Base-by-base conservation (phyloP, 108 stramenopile species). In the Seminavis robusta region DNA sequence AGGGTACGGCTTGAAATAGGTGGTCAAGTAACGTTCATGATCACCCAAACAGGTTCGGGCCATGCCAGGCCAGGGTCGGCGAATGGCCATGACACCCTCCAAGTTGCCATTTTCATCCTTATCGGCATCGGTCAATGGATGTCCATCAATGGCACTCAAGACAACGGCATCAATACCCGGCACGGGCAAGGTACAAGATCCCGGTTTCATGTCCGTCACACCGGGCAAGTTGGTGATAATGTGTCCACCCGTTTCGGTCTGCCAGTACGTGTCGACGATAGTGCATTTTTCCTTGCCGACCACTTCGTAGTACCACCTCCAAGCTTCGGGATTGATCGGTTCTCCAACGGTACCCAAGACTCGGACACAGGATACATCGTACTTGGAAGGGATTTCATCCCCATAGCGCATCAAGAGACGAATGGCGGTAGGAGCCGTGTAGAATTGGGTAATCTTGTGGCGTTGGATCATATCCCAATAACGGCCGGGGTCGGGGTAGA, bases 321-420 rank as follows among this genome's bases (percentile, higher is more conserved):
- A 99, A 25, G 98, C 98, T 67, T 95, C 96, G 3, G 98, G 98
- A 57, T 99, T 99, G 86, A 99, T 99, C 6, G 98, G 98, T 68
- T 99, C 98, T 3, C 98, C 98, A 29, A 99, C 98, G 27, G 94
- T 82, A 4, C 98, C 98, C 8, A 99, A 73, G 23, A 97, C 71
- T 34, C 89, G 77, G 40, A 99, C 69, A 33, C 64, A 63, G 48
- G 77, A 79, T 44, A 91, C 59, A 65, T 97, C 94, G 76, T 96
- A 96, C 48, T 90, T 78, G 19, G 69, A 56, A 3, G 90, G 84
- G 19, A 73, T 65, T 1, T 81, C 92, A 55, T 85, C 69, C 26
- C 95, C 95, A 61, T 81, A 94, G 26, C 94, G 74, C 98, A 98
- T 98, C 43, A 98, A 64, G 26, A 93, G 76, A 31, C 98, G 96